Evolutionary conservation across 306 rosid species (phyloP).

Genomic region (Potentilla sterilis): DNA sequence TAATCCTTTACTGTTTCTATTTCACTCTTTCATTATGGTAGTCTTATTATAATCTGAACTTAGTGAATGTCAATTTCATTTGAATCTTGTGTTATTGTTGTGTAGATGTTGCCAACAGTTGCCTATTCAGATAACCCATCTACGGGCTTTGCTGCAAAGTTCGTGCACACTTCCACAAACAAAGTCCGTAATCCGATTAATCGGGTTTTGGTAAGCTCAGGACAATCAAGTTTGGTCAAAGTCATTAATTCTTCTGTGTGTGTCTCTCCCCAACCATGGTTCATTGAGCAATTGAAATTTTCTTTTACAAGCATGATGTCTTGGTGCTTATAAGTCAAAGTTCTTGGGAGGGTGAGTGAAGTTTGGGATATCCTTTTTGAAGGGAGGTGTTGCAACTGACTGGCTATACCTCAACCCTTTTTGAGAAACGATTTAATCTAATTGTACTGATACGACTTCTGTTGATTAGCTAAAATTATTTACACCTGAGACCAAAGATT

Average conservation of each 20-base stretch:
- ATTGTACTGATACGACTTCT: neutral
- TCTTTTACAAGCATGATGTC: neutral
- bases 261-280: neutral
- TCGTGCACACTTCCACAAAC: slow-evolving; percentile 93
- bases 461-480: neutral
- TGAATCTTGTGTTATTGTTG: slow-evolving; percentile 18
- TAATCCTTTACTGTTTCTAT: slow-evolving; percentile 14
- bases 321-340: neutral
- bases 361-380: neutral
- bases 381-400: neutral
- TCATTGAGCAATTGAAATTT: neutral
- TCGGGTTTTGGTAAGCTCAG: slow-evolving; percentile 77
- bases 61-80: slow-evolving; percentile 13
- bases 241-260: neutral
- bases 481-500: neutral
- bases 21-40: neutral
- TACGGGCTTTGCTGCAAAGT: slow-evolving; percentile 89
- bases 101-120: slow-evolving; percentile 86
- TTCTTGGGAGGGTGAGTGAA: neutral
- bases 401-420: neutral
- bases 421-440: neutral
- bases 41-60: slow-evolving; percentile 17
- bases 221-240: neutral
- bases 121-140: slow-evolving; percentile 96
- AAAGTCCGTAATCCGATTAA: slow-evolving; percentile 92